Percentiles rank a stretch among this genome's conserved stretches.
Evolutionary conservation across 1,139 yeast species (phyloP).

Genomic region (Arxiozyma slooffiae): DNA sequence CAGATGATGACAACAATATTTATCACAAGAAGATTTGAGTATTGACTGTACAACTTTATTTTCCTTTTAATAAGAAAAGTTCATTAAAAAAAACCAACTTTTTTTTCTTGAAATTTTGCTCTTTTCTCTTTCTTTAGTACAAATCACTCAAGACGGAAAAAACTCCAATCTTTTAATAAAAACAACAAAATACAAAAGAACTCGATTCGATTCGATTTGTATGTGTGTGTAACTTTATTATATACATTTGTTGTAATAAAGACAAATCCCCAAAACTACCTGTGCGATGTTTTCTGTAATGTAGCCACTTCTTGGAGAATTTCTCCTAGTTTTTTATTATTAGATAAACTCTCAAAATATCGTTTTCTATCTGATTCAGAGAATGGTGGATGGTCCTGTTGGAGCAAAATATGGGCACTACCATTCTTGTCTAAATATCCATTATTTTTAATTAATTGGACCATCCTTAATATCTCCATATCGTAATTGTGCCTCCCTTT

Average conservation of each 20-base stretch:
- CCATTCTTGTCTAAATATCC: background rate
- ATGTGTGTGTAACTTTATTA: too few species aligned
- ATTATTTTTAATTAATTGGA: slow-evolving; percentile 2
- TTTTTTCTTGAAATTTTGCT: background rate
- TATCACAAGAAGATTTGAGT: too few species aligned
- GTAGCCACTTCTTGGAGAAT: slow-evolving; percentile 5
- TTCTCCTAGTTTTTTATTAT: background rate
- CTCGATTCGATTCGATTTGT: too few species aligned
- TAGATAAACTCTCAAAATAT: background rate
- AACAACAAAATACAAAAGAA: too few species aligned
- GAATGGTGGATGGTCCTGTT: background rate
- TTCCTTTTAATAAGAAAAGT: too few species aligned
- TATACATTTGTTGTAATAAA: too few species aligned
- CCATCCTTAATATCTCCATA: slow-evolving; percentile 1
- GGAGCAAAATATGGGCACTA: background rate
- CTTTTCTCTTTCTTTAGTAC: background rate
- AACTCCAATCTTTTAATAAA: too few species aligned
- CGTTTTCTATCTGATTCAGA: background rate
- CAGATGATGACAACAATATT: too few species aligned
- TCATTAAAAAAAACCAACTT: background rate
- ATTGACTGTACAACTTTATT: too few species aligned
- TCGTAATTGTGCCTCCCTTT: background rate
- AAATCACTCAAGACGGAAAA: background rate
- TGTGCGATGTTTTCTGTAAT: slow-evolving; percentile 8
- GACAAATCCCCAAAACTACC: background rate